Conservation (phyloP, 2,329 filamentous ascomycete species). For the Aphanoascus verrucosus region DNA sequence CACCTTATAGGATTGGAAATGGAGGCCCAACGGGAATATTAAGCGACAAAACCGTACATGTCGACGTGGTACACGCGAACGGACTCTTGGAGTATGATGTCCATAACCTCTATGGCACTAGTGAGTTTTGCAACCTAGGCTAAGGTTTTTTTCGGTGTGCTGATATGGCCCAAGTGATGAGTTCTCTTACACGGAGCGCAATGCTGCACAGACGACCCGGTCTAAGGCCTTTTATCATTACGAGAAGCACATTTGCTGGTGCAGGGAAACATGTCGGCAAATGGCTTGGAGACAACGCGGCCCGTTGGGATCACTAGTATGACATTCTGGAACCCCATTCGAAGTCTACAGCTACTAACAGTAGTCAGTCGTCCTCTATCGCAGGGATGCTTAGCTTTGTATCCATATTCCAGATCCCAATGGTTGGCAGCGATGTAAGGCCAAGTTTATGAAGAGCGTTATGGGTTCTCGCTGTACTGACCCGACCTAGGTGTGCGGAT, state of each 20-base stretch:
- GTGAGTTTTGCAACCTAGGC: slow-evolving; percentile 66
- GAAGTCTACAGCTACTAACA: background rate
- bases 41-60: background rate
- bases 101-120: slow-evolving; percentile 62
- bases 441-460: background rate
- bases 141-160: slow-evolving; percentile 46
- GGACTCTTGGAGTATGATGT: slow-evolving; percentile 69
- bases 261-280: slow-evolving; percentile 66
- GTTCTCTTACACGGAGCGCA: background rate
- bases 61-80: slow-evolving; percentile 60
- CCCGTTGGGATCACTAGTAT: slow-evolving; percentile 62
- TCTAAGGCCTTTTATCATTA: slow-evolving; percentile 68
- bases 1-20: slow-evolving; percentile 59
- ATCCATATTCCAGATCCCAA: slow-evolving; percentile 62
- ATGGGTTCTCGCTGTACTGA: background rate
- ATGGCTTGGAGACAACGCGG: slow-evolving; percentile 69
- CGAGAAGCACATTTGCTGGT: slow-evolving; percentile 69
- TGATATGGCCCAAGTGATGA: background rate
- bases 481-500: slow-evolving; percentile 44
- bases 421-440: slow-evolving; percentile 58
- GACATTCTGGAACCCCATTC: background rate
- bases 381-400: slow-evolving; percentile 1
- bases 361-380: slow-evolving; percentile 52
- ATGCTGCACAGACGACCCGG: background rate
- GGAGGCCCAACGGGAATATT: background rate